phyloP scores from a whole-genome alignment of 2,329 filamentous ascomycete genomes.

The Xylariaceae sp. region DNA sequence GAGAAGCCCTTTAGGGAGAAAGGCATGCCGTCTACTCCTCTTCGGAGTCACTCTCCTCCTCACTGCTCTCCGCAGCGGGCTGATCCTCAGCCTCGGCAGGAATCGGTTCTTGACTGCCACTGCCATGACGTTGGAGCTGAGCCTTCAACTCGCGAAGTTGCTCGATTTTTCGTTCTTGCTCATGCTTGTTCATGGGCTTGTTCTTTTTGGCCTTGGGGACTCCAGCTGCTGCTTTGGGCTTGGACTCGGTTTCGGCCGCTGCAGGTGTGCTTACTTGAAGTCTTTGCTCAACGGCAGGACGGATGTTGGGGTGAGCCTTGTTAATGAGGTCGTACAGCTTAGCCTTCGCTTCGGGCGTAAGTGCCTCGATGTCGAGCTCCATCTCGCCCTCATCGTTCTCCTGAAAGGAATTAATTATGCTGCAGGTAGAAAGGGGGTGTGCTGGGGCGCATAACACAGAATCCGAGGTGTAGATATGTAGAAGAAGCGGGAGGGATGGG shows the following conservation, averaged over 20 bases:
- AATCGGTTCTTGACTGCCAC: conserved; percentile 31
- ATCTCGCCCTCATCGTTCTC: conserved; percentile 54
- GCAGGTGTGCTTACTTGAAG: conserved; percentile 17
- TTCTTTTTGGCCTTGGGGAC: conserved; percentile 60
- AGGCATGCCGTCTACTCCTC: conserved; percentile 20
- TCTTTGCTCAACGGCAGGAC: conserved; percentile 26
- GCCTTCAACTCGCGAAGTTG: conserved; percentile 53
- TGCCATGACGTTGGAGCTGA: conserved; percentile 37
- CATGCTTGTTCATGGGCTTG: conserved; percentile 67
- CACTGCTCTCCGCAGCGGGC: conserved; percentile 17
- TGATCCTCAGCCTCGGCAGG: conserved; percentile 16
- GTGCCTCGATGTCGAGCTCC: conserved; percentile 51
- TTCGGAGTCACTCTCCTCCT: conserved; percentile 24
- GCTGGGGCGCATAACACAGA: too few species aligned
- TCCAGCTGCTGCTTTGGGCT: conserved; percentile 18
- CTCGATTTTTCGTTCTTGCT: conserved; percentile 61
- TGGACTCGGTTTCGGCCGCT: conserved; percentile 15
- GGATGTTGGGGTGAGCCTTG: conserved; percentile 30
- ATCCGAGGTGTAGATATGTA: too few species aligned
- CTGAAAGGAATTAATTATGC: conserved; percentile 24
- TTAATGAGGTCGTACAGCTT: conserved; percentile 40
- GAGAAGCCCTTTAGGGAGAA: not conserved
- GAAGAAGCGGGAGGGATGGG: not conserved
- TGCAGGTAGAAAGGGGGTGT: too few species aligned
- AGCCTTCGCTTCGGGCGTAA: conserved; percentile 46